Base-by-base conservation (phyloP, 202 grass and related monocot genomes). In the Panicum hallii region DNA sequence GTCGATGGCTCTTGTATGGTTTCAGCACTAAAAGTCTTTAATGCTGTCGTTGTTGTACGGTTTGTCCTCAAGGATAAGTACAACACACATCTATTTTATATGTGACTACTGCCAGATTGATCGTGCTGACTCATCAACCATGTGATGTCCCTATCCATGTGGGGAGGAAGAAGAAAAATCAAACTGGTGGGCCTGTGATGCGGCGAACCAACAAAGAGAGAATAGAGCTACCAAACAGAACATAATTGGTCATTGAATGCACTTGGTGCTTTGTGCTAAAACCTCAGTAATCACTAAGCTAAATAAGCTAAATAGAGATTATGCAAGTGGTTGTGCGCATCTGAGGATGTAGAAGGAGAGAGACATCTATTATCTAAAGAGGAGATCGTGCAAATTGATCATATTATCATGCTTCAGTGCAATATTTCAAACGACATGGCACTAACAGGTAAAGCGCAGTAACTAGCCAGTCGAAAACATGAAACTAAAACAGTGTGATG, bases 71-170 rank as follows among this genome's bases (percentile, higher is more conserved):
- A 86, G 47, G 48, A 79, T 52, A 47, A 72, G 57, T 65, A 78
- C 78, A 82, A 41, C 48, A 52, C 49, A 72, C 50, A 83, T 87
- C 74, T 67, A 73, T 78, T 74, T 81, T 65, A 1, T 5, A 23
- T 74, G 67, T 54, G 73, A 23, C 79, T 43, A 46, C 72, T 45
- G n/a, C 70, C 88, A 74, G 73, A 90, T 32, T 86, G 66, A 50
- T 45, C 60, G n/a, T 49, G 72, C 72, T 81, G 78, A 78, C 56
- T 67, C 83, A 63, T 68, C 87, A n/a, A 74, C 50, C 79, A 86
- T 74, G 67, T 83, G 79, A 68, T 74, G 43, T 79, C 79, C 60
- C 58, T 36, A 55, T 78, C 44, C 30, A 75, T 44, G 53, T 9
- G 58, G 74, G 65, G 58, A 83, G 61, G 53, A 89, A 63, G 70